phyloP scores from a whole-genome alignment of 805 yeast genomes.

The Nakazawaea populi region DNA sequence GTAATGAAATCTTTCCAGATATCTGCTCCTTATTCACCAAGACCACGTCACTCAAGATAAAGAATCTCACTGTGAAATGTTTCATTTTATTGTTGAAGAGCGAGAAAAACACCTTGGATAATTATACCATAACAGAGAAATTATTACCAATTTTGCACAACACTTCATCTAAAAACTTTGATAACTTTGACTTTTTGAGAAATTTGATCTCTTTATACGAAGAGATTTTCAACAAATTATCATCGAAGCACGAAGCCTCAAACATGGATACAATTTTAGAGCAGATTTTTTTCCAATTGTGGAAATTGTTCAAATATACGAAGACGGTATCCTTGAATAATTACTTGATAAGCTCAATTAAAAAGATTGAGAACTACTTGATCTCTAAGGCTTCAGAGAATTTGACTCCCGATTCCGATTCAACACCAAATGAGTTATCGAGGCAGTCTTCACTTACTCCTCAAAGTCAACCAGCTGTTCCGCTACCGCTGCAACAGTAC shows the following conservation, averaged over 20 bases:
- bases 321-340: slow-evolving; percentile 13
- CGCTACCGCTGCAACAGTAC: background rate
- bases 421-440: background rate
- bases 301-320: slow-evolving; percentile 25
- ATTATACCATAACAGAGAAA: slow-evolving; percentile 65
- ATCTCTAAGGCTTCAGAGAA: slow-evolving; percentile 14
- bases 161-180: slow-evolving; percentile 26
- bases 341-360: slow-evolving; percentile 13
- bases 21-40: slow-evolving; percentile 70
- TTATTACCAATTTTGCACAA: slow-evolving; percentile 65
- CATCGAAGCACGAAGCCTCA: slow-evolving; percentile 16
- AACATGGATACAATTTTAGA: slow-evolving; percentile 19
- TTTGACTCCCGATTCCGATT: slow-evolving; percentile 8
- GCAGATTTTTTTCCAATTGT: slow-evolving; percentile 26
- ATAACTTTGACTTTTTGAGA: slow-evolving; percentile 22
- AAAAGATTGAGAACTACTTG: slow-evolving; percentile 16
- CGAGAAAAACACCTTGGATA: slow-evolving; percentile 52
- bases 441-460: background rate
- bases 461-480: background rate
- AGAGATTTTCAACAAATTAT: slow-evolving; percentile 21
- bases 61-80: slow-evolving; percentile 57
- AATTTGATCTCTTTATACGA: slow-evolving; percentile 24
- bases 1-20: slow-evolving; percentile 70
- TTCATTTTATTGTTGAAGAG: slow-evolving; percentile 51
- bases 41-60: slow-evolving; percentile 79